Evolutionary conservation across 169 alveolate genomes (phyloP).

Genomic region (Cryptosporidium tyzzeri): DNA sequence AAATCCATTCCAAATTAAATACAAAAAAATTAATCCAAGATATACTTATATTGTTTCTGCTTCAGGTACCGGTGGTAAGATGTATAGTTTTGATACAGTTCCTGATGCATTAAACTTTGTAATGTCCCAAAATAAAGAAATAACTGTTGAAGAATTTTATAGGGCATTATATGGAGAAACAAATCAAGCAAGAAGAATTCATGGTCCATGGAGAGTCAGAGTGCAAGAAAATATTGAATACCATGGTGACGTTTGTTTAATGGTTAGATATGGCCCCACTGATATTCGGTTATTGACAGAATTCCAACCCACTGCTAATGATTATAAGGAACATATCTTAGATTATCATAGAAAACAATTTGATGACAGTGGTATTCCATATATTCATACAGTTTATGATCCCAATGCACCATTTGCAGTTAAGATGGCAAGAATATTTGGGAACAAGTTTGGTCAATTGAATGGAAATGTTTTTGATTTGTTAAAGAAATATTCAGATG

Average conservation of each 20-base stretch:
- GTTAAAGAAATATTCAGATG: conserved; percentile 45
- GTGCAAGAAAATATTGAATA: conserved; percentile 72
- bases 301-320: conserved; percentile 74
- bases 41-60: conserved; percentile 69
- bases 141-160: conserved; percentile 62
- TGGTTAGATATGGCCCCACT: conserved; percentile 72
- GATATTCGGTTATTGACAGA: conserved; percentile 70
- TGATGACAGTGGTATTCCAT: conserved; percentile 75
- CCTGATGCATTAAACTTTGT: conserved; percentile 65
- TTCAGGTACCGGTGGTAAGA: conserved; percentile 71
- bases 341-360: conserved; percentile 74
- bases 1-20: conserved; percentile 72
- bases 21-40: conserved; percentile 54
- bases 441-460: conserved; percentile 42
- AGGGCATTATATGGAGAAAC: conserved; percentile 73
- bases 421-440: conserved; percentile 67
- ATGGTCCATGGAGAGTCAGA: conserved; percentile 76
- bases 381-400: conserved; percentile 68
- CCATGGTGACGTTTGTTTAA: conserved; percentile 64
- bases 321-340: conserved; percentile 67
- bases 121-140: conserved; percentile 58
- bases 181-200: conserved; percentile 71
- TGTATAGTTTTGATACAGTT: conserved; percentile 51
- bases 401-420: conserved; percentile 69
- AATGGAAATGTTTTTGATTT: conserved; percentile 63